Conservation (phyloP, 345 rosid species). For the Aquilaria malaccensis region DNA sequence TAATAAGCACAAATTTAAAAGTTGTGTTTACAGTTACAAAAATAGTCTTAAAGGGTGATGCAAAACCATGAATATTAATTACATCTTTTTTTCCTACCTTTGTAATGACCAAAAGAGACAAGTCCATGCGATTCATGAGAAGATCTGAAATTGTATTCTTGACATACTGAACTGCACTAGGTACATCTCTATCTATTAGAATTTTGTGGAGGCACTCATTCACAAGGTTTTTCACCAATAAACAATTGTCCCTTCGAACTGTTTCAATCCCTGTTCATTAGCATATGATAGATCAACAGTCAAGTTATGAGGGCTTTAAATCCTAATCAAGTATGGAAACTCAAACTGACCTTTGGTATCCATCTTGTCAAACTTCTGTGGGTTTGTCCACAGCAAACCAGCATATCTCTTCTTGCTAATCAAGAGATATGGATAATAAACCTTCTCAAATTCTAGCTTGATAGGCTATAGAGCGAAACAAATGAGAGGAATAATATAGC, state of each 20-base stretch:
- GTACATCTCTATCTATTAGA: slow-evolving; percentile 78
- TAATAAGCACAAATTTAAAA: background rate
- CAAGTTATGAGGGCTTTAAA: slow-evolving; percentile 3
- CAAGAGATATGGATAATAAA: slow-evolving; percentile 84
- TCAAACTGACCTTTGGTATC: slow-evolving; percentile 76
- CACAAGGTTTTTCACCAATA: slow-evolving; percentile 89
- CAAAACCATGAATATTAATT: slow-evolving; percentile 4
- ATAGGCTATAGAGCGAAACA: slow-evolving; percentile 54
- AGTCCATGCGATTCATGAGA: slow-evolving; percentile 96
- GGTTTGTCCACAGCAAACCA: slow-evolving; percentile 90
- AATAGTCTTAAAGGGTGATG: background rate
- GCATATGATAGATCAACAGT: slow-evolving; percentile 11
- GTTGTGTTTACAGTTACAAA: slow-evolving; percentile 2
- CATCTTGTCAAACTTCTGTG: slow-evolving; percentile 84
- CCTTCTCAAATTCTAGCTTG: slow-evolving; percentile 97
- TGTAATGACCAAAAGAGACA: slow-evolving; percentile 93
- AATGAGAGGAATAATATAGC: too few species aligned
- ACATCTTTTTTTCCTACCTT: slow-evolving; percentile 40
- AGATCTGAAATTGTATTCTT: slow-evolving; percentile 92
- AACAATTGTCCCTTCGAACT: slow-evolving; percentile 96
- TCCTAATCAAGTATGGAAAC: slow-evolving; percentile 13
- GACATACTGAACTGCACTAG: slow-evolving; percentile 82
- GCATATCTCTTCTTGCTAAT: slow-evolving; percentile 99
- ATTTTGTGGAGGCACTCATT: slow-evolving; percentile 90
- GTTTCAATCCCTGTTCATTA: slow-evolving; percentile 81